Conservation (phyloP, 495 filamentous ascomycete genomes). For the Margaritispora aquatica region DNA sequence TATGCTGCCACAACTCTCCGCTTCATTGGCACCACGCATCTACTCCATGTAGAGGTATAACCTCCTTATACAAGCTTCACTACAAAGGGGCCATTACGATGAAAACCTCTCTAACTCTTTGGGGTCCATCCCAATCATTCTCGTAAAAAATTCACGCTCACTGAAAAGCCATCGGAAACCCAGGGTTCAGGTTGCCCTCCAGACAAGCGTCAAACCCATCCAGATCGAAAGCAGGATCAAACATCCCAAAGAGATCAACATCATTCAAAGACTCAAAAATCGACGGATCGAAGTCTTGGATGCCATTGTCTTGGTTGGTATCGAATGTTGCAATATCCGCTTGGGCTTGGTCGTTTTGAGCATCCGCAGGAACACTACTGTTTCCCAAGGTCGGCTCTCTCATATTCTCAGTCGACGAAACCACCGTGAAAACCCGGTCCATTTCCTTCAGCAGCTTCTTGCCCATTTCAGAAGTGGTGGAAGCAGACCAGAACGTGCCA, state of each 20-base stretch:
- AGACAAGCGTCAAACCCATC: slow-evolving; percentile 36
- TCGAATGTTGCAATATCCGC: slow-evolving; percentile 12
- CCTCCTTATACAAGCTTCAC: too few species aligned
- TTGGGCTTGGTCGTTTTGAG: slow-evolving; percentile 3
- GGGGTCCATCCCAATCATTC: too few species aligned
- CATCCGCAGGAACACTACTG: background rate
- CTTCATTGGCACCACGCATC: too few species aligned
- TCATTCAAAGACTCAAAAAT: slow-evolving; percentile 29
- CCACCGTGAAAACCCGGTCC: slow-evolving; percentile 30
- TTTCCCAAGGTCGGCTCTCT: background rate
- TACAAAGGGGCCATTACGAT: too few species aligned
- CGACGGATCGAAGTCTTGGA: slow-evolving; percentile 24
- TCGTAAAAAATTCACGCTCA: background rate
- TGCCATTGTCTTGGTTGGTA: background rate
- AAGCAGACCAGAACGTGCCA: slow-evolving; percentile 55
- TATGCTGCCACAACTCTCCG: too few species aligned
- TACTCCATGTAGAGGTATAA: too few species aligned
- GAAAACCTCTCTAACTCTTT: too few species aligned
- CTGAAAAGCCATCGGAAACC: slow-evolving; percentile 29
- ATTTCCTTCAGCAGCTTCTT: slow-evolving; percentile 33
- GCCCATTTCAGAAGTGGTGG: slow-evolving; percentile 54
- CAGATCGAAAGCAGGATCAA: slow-evolving; percentile 38
- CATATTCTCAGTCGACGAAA: slow-evolving; percentile 19
- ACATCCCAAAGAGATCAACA: slow-evolving; percentile 37
- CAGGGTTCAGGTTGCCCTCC: slow-evolving; percentile 34